These are phyloP conservation scores for Lolium multiflorum DNA, from an alignment of 176 grass and related monocot genomes.

Conservation along the genomic window DNA sequence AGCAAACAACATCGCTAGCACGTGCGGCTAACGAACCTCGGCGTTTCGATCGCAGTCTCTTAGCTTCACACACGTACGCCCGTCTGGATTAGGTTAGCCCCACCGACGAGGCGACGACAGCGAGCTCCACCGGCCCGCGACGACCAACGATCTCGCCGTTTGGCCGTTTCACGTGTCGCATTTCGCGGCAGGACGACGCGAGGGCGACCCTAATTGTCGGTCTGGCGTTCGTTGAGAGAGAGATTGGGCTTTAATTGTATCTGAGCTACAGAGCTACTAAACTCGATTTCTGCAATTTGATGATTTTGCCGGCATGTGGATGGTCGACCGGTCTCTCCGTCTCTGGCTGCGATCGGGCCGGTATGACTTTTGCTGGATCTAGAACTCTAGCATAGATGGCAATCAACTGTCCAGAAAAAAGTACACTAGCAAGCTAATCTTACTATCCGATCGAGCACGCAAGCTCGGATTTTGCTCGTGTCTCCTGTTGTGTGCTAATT, in stretches of 20 bases:
- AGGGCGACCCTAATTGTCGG: no score
- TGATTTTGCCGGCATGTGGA: neutral
- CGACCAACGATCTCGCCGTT: neutral
- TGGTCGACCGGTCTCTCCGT: no score
- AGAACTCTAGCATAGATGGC: neutral
- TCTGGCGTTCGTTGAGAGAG: neutral
- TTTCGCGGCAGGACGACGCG: neutral
- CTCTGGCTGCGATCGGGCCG: no score
- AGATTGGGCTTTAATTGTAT: neutral
- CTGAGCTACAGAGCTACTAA: neutral
- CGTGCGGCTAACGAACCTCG: slow-evolving; percentile 38
- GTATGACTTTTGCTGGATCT: neutral
- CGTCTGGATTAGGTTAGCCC: slow-evolving; percentile 38
- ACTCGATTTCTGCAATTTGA: neutral
- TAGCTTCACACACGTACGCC: neutral
- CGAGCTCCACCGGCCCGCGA: slow-evolving; percentile 21
- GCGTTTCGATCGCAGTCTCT: no score
- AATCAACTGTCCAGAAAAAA: neutral
- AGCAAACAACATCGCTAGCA: neutral
- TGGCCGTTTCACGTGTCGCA: slow-evolving; percentile 36
- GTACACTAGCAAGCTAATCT: slow-evolving; percentile 5
- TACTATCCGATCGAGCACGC: neutral
- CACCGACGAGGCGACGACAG: neutral
- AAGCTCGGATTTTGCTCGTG: neutral
- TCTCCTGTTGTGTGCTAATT: neutral